Evolutionary conservation across 163 green algal species (phyloP).

Genomic region (Chlorella variabilis): DNA sequence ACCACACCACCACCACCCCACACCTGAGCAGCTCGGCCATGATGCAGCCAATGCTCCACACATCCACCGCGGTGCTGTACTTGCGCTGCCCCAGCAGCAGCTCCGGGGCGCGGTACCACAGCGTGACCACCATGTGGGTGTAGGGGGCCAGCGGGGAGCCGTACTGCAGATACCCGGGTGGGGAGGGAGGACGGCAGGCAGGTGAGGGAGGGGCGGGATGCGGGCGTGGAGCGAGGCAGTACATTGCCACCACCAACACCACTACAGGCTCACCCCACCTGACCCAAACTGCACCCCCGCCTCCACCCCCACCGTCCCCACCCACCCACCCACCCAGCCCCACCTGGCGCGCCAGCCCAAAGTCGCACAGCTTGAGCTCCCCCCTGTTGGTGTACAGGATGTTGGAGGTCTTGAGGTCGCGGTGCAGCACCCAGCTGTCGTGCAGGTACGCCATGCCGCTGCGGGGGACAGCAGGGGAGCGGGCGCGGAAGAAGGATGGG

Average conservation of each 20-base stretch:
- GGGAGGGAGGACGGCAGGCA: not conserved
- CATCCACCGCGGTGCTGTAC: conserved; percentile 93
- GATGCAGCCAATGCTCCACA: conserved; percentile 63
- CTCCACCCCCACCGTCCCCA: not conserved
- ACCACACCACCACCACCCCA: not conserved
- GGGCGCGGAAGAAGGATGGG: not conserved
- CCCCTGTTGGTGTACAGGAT: conserved; percentile 97
- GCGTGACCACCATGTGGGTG: conserved; percentile 95
- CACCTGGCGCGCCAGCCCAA: conserved; percentile 91
- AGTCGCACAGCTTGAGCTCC: conserved; percentile 93
- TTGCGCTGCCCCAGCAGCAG: conserved; percentile 82
- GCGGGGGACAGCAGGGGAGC: not conserved
- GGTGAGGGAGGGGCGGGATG: too few relatives aligned
- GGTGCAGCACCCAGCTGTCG: conserved; percentile 92
- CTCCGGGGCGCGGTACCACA: conserved; percentile 96
- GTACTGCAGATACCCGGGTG: conserved; percentile 57
- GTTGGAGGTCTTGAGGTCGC: conserved; percentile 98
- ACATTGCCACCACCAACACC: too few relatives aligned
- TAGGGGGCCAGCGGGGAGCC: conserved; percentile 78
- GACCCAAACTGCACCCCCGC: too few relatives aligned
- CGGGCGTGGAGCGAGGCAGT: too few relatives aligned
- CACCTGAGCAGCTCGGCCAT: not conserved
- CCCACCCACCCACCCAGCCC: not conserved
- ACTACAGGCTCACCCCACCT: too few relatives aligned
- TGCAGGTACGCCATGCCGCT: conserved; percentile 90